Evolutionary conservation across 176 grass and related monocot species (phyloP).

Genomic region (Rhynchospora pubera): DNA sequence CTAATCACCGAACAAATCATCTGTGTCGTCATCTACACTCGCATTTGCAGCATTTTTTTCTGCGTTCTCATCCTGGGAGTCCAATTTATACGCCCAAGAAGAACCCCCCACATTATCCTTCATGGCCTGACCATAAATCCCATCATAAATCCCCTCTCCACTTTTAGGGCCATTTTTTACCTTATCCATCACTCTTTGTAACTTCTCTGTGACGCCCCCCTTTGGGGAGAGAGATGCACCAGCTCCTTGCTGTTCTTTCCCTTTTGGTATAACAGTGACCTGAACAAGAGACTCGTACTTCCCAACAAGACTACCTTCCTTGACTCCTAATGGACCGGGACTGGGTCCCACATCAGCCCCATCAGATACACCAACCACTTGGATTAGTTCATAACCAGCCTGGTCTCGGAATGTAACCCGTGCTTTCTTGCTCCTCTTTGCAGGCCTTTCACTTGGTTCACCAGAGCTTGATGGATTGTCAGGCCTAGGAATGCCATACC

Average conservation of each 20-base stretch:
- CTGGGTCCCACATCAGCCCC: slow-evolving; percentile 84
- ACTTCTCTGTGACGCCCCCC: slow-evolving; percentile 55
- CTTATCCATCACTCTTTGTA: slow-evolving; percentile 69
- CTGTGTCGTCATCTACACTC: slow-evolving; percentile 48
- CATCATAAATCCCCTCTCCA: slow-evolving; percentile 63
- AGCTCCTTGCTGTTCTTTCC: slow-evolving; percentile 51
- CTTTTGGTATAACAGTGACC: slow-evolving; percentile 86
- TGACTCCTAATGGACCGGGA: slow-evolving; percentile 83
- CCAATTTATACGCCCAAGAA: slow-evolving; percentile 74
- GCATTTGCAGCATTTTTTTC: slow-evolving; percentile 22
- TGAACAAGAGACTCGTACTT: slow-evolving; percentile 97
- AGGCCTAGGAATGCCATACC: slow-evolving; percentile 18
- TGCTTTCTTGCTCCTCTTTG: slow-evolving; percentile 58
- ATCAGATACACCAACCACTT: slow-evolving; percentile 95
- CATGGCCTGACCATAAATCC: slow-evolving; percentile 65
- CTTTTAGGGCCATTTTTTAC: slow-evolving; percentile 53
- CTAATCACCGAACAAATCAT: slow-evolving; percentile 87
- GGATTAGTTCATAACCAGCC: slow-evolving; percentile 68
- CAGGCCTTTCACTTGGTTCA: slow-evolving; percentile 34
- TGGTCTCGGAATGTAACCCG: slow-evolving; percentile 84
- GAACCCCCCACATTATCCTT: slow-evolving; percentile 33
- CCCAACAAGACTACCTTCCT: slow-evolving; percentile 93
- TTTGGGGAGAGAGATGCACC: slow-evolving; percentile 40
- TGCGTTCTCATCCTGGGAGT: slow-evolving; percentile 45
- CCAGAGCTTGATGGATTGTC: slow-evolving; percentile 26